Base-by-base conservation (phyloP, 2,329 filamentous ascomycete genomes). In the Colletotrichum agaves region DNA sequence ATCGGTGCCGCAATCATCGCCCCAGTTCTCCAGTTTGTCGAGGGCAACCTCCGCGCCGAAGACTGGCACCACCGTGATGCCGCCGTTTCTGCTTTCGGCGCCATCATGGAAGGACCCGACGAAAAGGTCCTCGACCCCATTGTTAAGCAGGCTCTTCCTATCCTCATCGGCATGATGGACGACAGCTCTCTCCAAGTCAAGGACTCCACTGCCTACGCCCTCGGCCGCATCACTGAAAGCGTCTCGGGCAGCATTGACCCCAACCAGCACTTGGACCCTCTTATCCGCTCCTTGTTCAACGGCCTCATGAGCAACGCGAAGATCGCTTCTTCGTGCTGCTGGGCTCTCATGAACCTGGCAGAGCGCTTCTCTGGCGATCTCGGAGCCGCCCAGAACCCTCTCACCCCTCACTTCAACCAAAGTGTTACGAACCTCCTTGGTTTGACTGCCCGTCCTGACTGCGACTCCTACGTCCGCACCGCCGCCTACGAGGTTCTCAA, bases 251-350 rank as follows among this genome's bases (percentile, higher is more conserved):
- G 94, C 49, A 97, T 99, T 75, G 95, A 99, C 78, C 91, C 93
- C 44, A 84, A 87, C 72, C 85, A 90, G 71, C 93, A 98, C 77
- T 87, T 99, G 5, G 92, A 94, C 71, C 89, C 91, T 19, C 85
- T 99, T 70, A 95, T 99, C 75, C 88, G 90, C 63, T 92, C 94
- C 44, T 88, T 99, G 10, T 99, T 99, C 84, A 89, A 90, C 73
- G 96, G 95, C 57, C 87, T 99, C 67, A 89, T 93, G 67, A 95
- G 92, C 82, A 96, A 92, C 78, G 91, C 94, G 68, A 98, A 97
- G 88, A 99, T 99, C 90, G 96, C 95, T 35, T 90, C 93, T 62
- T 99, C 96, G 33, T 98, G 96, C 89, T 99, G 96, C 84, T 98
- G 97, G 96, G 94, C 96, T 35, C 83, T 99, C 72, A 98, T 99